Conservation (phyloP, 148 eudicot genomes). For the Drosera capensis region DNA sequence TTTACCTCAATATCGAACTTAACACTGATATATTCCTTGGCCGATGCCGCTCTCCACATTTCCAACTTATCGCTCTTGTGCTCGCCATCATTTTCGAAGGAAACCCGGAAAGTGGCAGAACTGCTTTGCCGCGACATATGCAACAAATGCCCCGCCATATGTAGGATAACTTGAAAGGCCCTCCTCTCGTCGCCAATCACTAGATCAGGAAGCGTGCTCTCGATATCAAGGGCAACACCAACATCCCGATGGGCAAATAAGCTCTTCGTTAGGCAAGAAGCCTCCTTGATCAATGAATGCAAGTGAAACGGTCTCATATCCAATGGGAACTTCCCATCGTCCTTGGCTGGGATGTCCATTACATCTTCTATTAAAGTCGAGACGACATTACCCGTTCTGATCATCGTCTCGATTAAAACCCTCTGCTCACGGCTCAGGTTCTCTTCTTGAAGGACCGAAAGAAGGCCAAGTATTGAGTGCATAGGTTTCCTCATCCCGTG, state of each 20-base stretch:
- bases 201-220: slow-evolving; percentile 47
- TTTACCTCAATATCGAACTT: slow-evolving; percentile 58
- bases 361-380: slow-evolving; percentile 68
- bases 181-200: slow-evolving; percentile 75
- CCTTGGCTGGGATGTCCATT: slow-evolving; percentile 50
- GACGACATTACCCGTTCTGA: slow-evolving; percentile 59
- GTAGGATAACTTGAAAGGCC: slow-evolving; percentile 73
- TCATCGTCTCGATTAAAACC: slow-evolving; percentile 53
- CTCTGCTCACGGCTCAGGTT: slow-evolving; percentile 32
- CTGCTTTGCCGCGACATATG: slow-evolving; percentile 32
- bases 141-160: slow-evolving; percentile 71
- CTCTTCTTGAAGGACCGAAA: slow-evolving; percentile 58
- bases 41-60: slow-evolving; percentile 32
- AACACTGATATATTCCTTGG: slow-evolving; percentile 32
- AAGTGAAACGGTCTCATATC: slow-evolving; percentile 49
- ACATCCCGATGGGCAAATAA: slow-evolving; percentile 44
- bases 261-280: slow-evolving; percentile 65
- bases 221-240: slow-evolving; percentile 39
- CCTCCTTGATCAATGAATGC: slow-evolving; percentile 61
- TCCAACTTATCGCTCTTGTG: slow-evolving; percentile 53
- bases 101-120: slow-evolving; percentile 34
- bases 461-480: slow-evolving; percentile 76
- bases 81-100: slow-evolving; percentile 33
- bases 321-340: slow-evolving; percentile 43
- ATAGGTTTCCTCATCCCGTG: slow-evolving; percentile 75